Base-by-base conservation (phyloP, 345 rosid species). In the Eucalyptus curtisii region DNA sequence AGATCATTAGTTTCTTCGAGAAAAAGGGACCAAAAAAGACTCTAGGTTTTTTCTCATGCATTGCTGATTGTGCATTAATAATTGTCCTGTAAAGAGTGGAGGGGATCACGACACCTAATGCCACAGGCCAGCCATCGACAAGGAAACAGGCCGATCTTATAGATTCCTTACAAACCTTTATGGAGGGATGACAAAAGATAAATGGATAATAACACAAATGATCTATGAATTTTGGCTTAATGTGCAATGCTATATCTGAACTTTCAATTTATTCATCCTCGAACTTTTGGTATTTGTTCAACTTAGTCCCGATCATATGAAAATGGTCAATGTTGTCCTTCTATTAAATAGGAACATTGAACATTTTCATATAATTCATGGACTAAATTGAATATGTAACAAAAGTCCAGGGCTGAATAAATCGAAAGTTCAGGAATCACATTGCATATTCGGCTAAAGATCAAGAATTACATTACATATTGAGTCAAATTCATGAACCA, bases 391-490 rank as follows among this genome's bases (percentile, higher is more conserved):
- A 52, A 52, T 52, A 52, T 20, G 2, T 52, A 0, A 0, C 10
- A 52, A 52, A 52, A 20, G 57, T 3, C 0, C 1, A 52, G 4
- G 10, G 4, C 0, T 2, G 2, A 52, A 52, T 1, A 52, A 52
- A 52, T 20, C 0, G 1, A 52, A 52, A 52, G 25, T 20, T 52
- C 0, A 52, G 0, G 0, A 50, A 50, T 0, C 8, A 50, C 1
- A 50, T 50, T 50, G 1, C 0, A 0, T 0, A 17, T 50, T 50
- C 0, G 0, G 3, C 8, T 19, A 19, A 52, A 52, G 25, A 19
- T 52, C 4, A 52, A 0, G 57, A 7, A 52, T 50, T 50, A 50
- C 3, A 1, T 17, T 50, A 3, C 2, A 50, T 0, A 50, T 17
- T 50, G 0, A 2, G 8, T 50, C 0, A 50, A 50, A 50, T 50